Base-by-base conservation (phyloP, 495 filamentous ascomycete genomes). In the Oidiodendron maius region DNA sequence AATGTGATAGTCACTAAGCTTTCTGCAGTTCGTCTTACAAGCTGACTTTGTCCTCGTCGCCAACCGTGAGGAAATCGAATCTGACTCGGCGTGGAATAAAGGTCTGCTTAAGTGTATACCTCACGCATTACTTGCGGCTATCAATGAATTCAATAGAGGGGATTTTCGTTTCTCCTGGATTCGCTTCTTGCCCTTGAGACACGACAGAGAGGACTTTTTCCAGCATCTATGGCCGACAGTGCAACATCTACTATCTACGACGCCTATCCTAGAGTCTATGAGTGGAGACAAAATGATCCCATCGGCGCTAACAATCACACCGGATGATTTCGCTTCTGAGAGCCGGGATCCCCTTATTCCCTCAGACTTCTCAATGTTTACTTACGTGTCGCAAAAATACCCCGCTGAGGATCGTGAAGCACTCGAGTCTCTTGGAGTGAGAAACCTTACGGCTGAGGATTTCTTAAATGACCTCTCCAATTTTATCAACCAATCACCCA, bases 11-110 rank as follows among this genome's bases (percentile, higher is more conserved):
- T 57, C n/a, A 44, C 34, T 48, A 5, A 35, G 30, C 25, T n/a
- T n/a, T 11, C 17, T 37, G 43, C 32, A 56, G 57, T 58, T 60
- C 38, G 34, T 60, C 1, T 17, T 60, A 11, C 57, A 60, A 50
- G 50, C 55, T 2, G 57, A 60, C 35, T 60, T 57, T 34, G 26
- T 58, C 1, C 44, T 56, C 12, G 47, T 34, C 12, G 54, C 57
- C 4, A 54, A 18, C 26, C 44, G 57, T 35, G 44, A 60, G 28
- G 57, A 58, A 34, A 53, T 60, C 12, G 50, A 56, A 18, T 8
- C 21, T 3, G 46, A 41, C 4, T 34, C 13, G 1, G 10, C 3
- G 9, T 51, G 48, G 40, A 51, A 51, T 21, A 9, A 51, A 2
- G 15, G 26, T 1, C 6, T 51, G 1, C 41, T 16, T 9, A 16